phyloP scores from a whole-genome alignment of 2,329 filamentous ascomycete species.

The Orbilia blumenaviensis region DNA sequence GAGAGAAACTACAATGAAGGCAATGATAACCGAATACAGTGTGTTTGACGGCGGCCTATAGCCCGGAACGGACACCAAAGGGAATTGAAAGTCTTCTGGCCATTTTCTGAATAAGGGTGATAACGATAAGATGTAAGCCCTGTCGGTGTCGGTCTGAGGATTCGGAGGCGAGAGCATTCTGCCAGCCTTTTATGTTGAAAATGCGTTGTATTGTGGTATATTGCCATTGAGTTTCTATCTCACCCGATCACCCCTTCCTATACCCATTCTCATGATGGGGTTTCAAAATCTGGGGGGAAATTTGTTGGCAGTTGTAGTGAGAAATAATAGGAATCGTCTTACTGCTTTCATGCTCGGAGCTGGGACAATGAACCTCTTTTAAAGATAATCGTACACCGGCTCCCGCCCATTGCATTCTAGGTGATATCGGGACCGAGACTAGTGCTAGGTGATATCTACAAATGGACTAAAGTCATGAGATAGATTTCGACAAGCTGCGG shows the following conservation, averaged over 20 bases:
- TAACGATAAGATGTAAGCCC: constrained; percentile 26
- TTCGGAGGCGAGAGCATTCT: constrained; percentile 25
- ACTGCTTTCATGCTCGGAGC: too few relatives aligned
- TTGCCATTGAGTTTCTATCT: not conserved
- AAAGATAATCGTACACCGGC: too few relatives aligned
- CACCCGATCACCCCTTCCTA: not conserved
- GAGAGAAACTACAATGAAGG: constrained; percentile 11
- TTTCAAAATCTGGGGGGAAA: too few relatives aligned
- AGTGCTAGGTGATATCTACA: too few relatives aligned
- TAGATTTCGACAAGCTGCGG: not conserved
- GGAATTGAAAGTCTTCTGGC: constrained; percentile 30
- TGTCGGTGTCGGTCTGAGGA: constrained; percentile 30
- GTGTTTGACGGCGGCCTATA: constrained; percentile 28
- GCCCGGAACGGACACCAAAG: constrained; percentile 17
- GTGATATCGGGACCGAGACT: too few relatives aligned
- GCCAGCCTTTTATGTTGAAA: not conserved
- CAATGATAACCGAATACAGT: constrained; percentile 13
- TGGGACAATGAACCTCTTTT: too few relatives aligned
- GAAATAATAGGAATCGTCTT: too few relatives aligned
- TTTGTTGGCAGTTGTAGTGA: too few relatives aligned
- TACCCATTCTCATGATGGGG: too few relatives aligned
- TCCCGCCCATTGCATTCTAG: too few relatives aligned
- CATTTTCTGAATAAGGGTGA: constrained; percentile 15
- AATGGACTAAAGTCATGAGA: not conserved
- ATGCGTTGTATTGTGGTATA: constrained; percentile 20